These are phyloP conservation scores for Kuraishia borneana DNA, from an alignment of 805 yeast species.

Conservation along the genomic window DNA sequence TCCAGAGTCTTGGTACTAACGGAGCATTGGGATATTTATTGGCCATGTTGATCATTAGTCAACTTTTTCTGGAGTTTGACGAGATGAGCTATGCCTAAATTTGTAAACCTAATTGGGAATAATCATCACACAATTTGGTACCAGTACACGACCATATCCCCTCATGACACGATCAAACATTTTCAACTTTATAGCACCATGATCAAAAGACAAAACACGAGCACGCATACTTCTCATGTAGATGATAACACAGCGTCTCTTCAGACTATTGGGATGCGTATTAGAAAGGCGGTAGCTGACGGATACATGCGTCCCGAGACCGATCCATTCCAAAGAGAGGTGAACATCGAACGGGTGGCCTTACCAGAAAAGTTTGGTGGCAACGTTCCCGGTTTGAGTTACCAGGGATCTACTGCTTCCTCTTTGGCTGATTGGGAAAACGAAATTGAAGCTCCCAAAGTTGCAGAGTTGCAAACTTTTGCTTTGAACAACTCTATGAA, in stretches of 20 bases:
- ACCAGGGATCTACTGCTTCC: conserved; percentile 32
- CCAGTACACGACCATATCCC: no score
- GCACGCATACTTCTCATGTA: no score
- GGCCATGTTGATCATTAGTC: no score
- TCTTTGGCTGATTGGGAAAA: conserved; percentile 32
- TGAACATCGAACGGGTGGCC: conserved; percentile 21
- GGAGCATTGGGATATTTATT: conserved; percentile 50
- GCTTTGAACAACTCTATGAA: neutral
- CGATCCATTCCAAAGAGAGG: conserved; percentile 1
- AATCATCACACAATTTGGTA: no score
- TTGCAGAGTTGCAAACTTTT: neutral
- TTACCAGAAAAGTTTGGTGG: conserved; percentile 25
- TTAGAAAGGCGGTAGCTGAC: conserved; percentile 53
- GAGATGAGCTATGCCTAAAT: no score
- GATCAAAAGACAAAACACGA: no score
- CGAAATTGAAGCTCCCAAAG: conserved; percentile 9
- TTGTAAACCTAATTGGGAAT: no score
- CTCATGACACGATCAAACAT: no score
- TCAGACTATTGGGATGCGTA: conserved; percentile 58
- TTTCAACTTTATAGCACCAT: no score
- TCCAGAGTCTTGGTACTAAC: conserved; percentile 34
- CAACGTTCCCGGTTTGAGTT: conserved; percentile 33
- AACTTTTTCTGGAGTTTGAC: no score
- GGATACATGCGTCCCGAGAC: conserved; percentile 30
- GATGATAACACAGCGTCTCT: conserved; percentile 26